These are phyloP conservation scores for Hortiboletus campestris DNA, from an alignment of 768 basidiomycete species.

Conservation along the genomic window DNA sequence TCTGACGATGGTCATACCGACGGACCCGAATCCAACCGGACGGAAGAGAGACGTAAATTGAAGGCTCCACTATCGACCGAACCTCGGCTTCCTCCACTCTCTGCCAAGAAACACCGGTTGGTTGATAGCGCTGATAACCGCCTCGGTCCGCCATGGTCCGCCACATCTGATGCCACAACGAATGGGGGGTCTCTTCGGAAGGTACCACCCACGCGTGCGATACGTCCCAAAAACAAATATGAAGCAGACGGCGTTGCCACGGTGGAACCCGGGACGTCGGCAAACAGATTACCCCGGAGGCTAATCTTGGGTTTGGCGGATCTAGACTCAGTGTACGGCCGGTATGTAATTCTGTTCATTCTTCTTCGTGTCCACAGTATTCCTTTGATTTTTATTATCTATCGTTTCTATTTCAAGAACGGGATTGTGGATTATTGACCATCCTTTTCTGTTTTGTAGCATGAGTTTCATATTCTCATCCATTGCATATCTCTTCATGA, in stretches of 20 bases:
- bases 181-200: conserved; percentile 19
- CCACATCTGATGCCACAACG: conserved; percentile 14
- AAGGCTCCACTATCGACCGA: conserved; percentile 24
- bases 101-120: conserved; percentile 26
- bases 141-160: conserved; percentile 20
- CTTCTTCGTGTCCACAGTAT: background rate
- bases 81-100: conserved; percentile 11
- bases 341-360: conserved; percentile 42
- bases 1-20: conserved; percentile 34
- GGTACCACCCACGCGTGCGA: conserved; percentile 21
- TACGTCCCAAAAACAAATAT: conserved; percentile 27
- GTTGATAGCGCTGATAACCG: conserved; percentile 18
- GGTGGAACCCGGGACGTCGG: conserved; percentile 13
- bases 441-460: conserved; percentile 31
- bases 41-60: conserved; percentile 26
- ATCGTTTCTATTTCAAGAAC: conserved; percentile 2
- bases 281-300: conserved; percentile 26
- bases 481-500: conserved; percentile 60
- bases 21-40: conserved; percentile 16
- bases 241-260: conserved; percentile 22
- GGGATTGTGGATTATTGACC: conserved; percentile 7
- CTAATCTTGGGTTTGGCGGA: conserved; percentile 46
- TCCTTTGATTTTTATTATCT: conserved; percentile 1
- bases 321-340: conserved; percentile 55
- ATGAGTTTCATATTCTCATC: conserved; percentile 60